Percentiles rank a stretch among this genome's conserved stretches.
Evolutionary conservation across 768 basidiomycete genomes (phyloP).

Genomic region (Auriculariales sp.): DNA sequence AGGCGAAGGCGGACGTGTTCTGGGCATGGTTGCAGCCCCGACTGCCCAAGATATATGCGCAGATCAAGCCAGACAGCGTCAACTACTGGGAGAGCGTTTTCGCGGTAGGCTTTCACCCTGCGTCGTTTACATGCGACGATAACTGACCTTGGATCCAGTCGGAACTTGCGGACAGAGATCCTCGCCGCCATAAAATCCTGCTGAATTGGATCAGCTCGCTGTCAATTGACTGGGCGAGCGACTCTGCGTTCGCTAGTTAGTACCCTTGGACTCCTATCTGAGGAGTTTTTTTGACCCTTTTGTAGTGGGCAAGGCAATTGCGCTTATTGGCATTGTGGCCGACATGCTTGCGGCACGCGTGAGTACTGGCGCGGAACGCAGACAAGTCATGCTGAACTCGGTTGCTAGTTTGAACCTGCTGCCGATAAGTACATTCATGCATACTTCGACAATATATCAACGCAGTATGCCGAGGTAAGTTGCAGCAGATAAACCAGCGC

Average conservation of each 20-base stretch:
- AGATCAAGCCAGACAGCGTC: constrained; percentile 78
- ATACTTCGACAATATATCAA: constrained; percentile 62
- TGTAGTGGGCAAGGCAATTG: constrained; percentile 63
- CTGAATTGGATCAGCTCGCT: constrained; percentile 65
- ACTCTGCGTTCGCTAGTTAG: constrained; percentile 79
- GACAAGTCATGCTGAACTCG: not conserved
- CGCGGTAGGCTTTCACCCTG: constrained; percentile 24
- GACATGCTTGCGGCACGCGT: constrained; percentile 44
- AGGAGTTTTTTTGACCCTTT: not conserved
- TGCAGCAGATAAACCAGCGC: constrained; percentile 2
- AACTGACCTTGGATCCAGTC: constrained; percentile 24
- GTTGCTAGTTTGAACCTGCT: constrained; percentile 37
- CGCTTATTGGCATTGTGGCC: constrained; percentile 49
- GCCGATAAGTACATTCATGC: constrained; percentile 55
- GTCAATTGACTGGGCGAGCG: constrained; percentile 68
- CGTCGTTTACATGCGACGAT: not conserved
- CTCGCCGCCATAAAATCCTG: constrained; percentile 56
- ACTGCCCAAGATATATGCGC: constrained; percentile 47
- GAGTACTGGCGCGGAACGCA: not conserved
- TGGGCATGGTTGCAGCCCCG: constrained; percentile 61
- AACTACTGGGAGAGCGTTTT: constrained; percentile 60
- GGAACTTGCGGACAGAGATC: constrained; percentile 55
- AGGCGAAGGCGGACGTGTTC: constrained; percentile 31
- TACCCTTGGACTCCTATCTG: constrained; percentile 4
- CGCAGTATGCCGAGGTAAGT: constrained; percentile 71